Evolutionary conservation across 2,329 filamentous ascomycete genomes (phyloP).

Genomic region (Xylaria sp.): DNA sequence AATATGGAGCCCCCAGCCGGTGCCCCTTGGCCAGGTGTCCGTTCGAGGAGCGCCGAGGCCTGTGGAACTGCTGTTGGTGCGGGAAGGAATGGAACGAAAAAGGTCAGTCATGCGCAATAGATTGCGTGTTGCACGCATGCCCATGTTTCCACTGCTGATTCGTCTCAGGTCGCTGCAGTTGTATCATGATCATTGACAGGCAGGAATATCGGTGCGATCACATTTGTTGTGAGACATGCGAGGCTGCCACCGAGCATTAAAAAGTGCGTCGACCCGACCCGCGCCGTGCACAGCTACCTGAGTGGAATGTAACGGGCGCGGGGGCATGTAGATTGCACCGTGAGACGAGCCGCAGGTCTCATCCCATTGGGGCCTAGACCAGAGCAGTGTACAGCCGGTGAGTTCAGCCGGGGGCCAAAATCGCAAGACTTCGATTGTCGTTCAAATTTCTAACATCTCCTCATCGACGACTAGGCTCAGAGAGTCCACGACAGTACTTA

Average conservation of each 20-base stretch:
- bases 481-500: not conserved
- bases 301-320: conserved; percentile 12
- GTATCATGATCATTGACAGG: conserved; percentile 63
- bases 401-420: conserved; percentile 11
- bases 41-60: conserved; percentile 60
- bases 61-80: conserved; percentile 68
- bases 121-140: conserved; percentile 3
- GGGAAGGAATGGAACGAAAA: conserved; percentile 62
- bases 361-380: not conserved
- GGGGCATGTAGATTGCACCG: conserved; percentile 5
- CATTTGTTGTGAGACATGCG: conserved; percentile 63
- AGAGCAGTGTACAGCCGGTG: conserved; percentile 14
- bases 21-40: conserved; percentile 61
- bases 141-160: conserved; percentile 31
- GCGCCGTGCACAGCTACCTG: conserved; percentile 9
- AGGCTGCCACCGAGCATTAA: conserved; percentile 52
- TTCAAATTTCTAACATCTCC: conserved; percentile 2
- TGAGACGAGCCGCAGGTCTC: not conserved
- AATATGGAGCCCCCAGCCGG: conserved; percentile 53
- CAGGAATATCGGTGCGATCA: conserved; percentile 63
- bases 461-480: conserved; percentile 1
- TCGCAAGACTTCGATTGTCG: not conserved
- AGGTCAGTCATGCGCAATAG: conserved; percentile 40
- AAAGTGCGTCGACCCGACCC: conserved; percentile 11
- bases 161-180: conserved; percentile 57